Percentiles rank a stretch among this genome's conserved stretches.
phyloP scores from a whole-genome alignment of 2,329 filamentous ascomycete species.

The Diplocarpon rosae region DNA sequence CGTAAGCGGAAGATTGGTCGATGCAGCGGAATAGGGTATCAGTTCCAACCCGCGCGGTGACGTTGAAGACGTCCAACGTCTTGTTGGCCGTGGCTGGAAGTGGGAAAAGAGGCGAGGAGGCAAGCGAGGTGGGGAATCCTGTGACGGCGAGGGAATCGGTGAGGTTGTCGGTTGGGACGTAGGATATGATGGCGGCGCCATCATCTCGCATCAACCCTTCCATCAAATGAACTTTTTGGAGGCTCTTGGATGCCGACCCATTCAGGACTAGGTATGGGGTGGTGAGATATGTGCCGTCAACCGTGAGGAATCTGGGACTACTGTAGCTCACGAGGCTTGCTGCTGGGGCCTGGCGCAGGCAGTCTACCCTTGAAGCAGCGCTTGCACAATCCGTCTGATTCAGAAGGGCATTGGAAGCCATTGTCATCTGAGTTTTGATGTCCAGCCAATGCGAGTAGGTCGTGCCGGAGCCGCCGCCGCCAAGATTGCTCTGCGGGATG shows the following conservation, averaged over 20 bases:
- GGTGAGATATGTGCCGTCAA: slow-evolving; percentile 25
- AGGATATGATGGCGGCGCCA: slow-evolving; percentile 20
- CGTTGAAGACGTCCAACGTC: slow-evolving; percentile 24
- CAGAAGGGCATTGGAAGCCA: slow-evolving; percentile 10
- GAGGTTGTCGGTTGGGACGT: slow-evolving; percentile 15
- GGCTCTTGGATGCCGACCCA: slow-evolving; percentile 3
- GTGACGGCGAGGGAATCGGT: slow-evolving; percentile 4
- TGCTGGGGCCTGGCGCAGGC: slow-evolving; percentile 12
- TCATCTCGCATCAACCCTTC: slow-evolving; percentile 28
- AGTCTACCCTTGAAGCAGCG: slow-evolving; percentile 14
- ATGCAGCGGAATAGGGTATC: slow-evolving; percentile 24
- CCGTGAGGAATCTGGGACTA: slow-evolving; percentile 16
- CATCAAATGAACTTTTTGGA: slow-evolving; percentile 22
- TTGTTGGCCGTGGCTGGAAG: slow-evolving; percentile 11
- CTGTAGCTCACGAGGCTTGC: slow-evolving; percentile 5
- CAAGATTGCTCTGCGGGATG: slow-evolving; percentile 18
- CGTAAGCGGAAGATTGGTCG: slow-evolving; percentile 23
- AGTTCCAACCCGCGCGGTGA: slow-evolving; percentile 25
- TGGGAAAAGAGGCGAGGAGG: slow-evolving; percentile 13
- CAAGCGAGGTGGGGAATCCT: slow-evolving; percentile 10
- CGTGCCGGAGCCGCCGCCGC: slow-evolving; percentile 15
- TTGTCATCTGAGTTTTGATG: slow-evolving; percentile 10
- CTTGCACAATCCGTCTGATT: slow-evolving; percentile 12
- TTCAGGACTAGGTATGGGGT: slow-evolving; percentile 10
- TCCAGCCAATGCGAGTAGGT: slow-evolving; percentile 16